Evolutionary conservation across 2,329 filamentous ascomycete species (phyloP), one percentile per base, ranked within the genome.

Genomic region (Colletotrichum noveboracense): DNA sequence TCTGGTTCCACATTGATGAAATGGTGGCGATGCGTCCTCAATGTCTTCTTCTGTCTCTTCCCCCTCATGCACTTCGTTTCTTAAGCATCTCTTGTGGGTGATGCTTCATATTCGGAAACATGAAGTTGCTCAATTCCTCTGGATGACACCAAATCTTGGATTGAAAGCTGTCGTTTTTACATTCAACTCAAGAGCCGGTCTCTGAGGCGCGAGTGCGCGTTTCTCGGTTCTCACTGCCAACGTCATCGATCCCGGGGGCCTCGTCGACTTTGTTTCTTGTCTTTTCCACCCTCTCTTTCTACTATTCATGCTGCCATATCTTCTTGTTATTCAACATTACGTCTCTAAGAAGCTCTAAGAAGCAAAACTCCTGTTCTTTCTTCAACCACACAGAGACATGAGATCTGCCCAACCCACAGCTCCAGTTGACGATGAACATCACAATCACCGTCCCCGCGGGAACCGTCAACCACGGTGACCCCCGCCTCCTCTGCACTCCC

Each of bases 401-500:
- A 64, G 2, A 36, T 12, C 21, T 36, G 32, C 34, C 24, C 61
- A 64, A 6, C 10, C 16, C 58, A 21, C 30, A 24, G 32, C 58
- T 13, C 24, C 21, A 28, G 34, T 43, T 64, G 14, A 9, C 55
- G 38, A 74, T 74, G 70, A 75, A 76, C 71, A n/a, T 76, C 6
- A 70, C 71, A 21, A 66, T 76, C 21, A 52, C 62, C n/a, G 73
- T 73, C 5, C 73, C 72, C 1, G 26, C 32, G 16, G 73, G 73
- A 14, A 76, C 68, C 18, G 58, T 74, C 34, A 76, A 71, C 38
- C 75, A 77, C 38, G 75, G 75, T 24, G 66, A 79, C 66, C 74
- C 77, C n/a, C 58, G 77, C 60, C 71, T 80, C 32, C 73, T 79
- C 9, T 80, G 80, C 61, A 75, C 71, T 6, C 78, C 79, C 26